Evolutionary conservation across 257 asterid genomes (phyloP), one percentile per base, ranked within the genome.

Genomic region (Echium plantagineum): DNA sequence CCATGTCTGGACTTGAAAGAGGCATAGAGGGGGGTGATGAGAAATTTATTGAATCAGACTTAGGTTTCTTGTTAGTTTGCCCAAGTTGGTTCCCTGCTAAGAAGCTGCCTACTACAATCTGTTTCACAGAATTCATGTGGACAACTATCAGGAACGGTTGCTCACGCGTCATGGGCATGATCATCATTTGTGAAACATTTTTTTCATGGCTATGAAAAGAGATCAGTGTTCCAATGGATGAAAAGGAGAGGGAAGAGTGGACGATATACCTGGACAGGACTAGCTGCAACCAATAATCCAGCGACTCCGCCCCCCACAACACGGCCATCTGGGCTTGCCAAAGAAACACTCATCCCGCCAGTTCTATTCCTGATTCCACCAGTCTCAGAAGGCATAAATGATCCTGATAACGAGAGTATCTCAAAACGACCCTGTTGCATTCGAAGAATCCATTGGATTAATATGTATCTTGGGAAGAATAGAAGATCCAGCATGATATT

Each of bases 261-360:
- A 56, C 10, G 19, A 28, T 9, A 2, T 71, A 87, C 98, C 96
- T 87, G 94, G 61, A 87, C 85, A 3, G 98, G 96, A 58, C 90
- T 67, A 15, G 96, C 94, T 9, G 96, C 98, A 52, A 90, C 94
- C 76, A 90, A 76, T 32, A 87, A 64, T 63, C 98, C 98, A 51
- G 96, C 95, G 35, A 90, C 94, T 47, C 96, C 95, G 46, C 98
- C 98, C 0, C 98, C 98, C 0, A 90, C 80, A 56, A 90, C 96
- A 47, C 98, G 95, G 7, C 98, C 98, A 5, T 90, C 95, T 0
- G 98, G 95, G 65, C 95, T 83, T 18, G 85, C 94, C 74, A 90
- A 75, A 21, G 98, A 90, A 42, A 87, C 95, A 42, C 96, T 90
- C 98, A 90, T 90, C 24, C 98, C 98, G 3, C 98, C 98, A 3